A percentile compares a stretch with the other conserved stretches of the same genome.
phyloP scores from a whole-genome alignment of 495 filamentous ascomycete species.

The Acidomyces sp. region DNA sequence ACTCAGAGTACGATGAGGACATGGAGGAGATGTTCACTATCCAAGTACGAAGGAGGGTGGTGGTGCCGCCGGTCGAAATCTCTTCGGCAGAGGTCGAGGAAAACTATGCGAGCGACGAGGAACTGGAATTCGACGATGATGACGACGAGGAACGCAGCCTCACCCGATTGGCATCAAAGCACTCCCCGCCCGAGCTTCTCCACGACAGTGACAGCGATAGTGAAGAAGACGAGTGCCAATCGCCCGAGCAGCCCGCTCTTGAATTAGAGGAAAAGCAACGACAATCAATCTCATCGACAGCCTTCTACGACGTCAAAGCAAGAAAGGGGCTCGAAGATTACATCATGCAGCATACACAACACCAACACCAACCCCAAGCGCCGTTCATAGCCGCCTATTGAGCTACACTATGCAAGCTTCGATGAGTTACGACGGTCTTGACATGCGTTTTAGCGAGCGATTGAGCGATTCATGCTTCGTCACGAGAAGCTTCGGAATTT shows the following conservation, averaged over 20 bases:
- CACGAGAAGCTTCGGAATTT: too few species aligned
- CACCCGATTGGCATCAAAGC: conserved; percentile 53
- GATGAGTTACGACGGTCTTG: too few species aligned
- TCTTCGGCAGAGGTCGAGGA: conserved; percentile 31
- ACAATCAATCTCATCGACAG: conserved; percentile 37
- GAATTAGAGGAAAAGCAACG: conserved; percentile 57
- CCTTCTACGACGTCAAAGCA: conserved; percentile 32
- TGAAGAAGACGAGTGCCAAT: conserved; percentile 70
- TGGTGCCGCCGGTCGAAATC: too few species aligned
- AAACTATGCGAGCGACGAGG: conserved; percentile 48
- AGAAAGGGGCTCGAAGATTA: conserved; percentile 15
- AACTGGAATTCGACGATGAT: conserved; percentile 41
- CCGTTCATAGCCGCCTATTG: conserved; percentile 13
- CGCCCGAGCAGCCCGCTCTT: conserved; percentile 53
- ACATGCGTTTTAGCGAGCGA: conserved; percentile 12
- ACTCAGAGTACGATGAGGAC: conserved; percentile 34
- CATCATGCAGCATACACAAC: conserved; percentile 8
- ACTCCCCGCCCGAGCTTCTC: conserved; percentile 66
- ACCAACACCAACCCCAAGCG: conserved; percentile 5
- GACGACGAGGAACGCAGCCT: conserved; percentile 54
- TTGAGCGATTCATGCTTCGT: too few species aligned
- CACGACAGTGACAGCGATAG: conserved; percentile 51
- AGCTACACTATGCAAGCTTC: conserved; percentile 2
- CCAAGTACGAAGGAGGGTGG: too few species aligned
- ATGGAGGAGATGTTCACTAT: conserved; percentile 8